Conservation (phyloP, 805 yeast species). For the Kodamaea lidongshanica region DNA sequence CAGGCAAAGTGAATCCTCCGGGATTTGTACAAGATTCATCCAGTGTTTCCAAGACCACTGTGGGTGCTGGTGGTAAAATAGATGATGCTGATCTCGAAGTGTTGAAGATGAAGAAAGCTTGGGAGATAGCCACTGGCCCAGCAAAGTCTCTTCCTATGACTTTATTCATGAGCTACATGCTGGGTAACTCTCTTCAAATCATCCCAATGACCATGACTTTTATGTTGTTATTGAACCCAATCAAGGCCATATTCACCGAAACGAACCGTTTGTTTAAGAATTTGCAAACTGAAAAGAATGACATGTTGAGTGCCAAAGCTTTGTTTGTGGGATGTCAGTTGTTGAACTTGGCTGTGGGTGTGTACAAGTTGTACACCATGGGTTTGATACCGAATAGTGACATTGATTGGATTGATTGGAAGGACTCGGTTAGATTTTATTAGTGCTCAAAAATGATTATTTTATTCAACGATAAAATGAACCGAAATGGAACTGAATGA, state of each 20-base stretch:
- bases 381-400: constrained; percentile 82
- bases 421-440: constrained; percentile 27
- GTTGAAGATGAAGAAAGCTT: constrained; percentile 58
- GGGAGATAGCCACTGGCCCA: constrained; percentile 82
- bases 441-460: too few species aligned
- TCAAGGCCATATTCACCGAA: constrained; percentile 58
- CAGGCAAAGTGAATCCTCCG: constrained; percentile 12
- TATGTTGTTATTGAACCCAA: constrained; percentile 73
- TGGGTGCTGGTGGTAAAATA: constrained; percentile 10
- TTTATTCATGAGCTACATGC: constrained; percentile 82
- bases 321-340: constrained; percentile 44
- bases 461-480: too few species aligned
- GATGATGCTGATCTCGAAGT: constrained; percentile 23
- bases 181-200: constrained; percentile 83
- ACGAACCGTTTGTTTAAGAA: constrained; percentile 51
- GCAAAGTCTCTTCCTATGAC: constrained; percentile 87
- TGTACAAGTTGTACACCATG: constrained; percentile 82
- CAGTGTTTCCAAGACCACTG: constrained; percentile 4
- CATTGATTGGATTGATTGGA: constrained; percentile 94
- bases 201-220: constrained; percentile 87
- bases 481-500: too few species aligned
- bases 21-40: constrained; percentile 12
- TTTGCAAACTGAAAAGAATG: constrained; percentile 32
- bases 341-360: constrained; percentile 62
- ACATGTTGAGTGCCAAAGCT: constrained; percentile 38